Percentiles rank a stretch among this genome's conserved stretches.
These are phyloP conservation scores for Seminavis robusta DNA, from an alignment of 108 stramenopile species.

Conservation along the genomic window DNA sequence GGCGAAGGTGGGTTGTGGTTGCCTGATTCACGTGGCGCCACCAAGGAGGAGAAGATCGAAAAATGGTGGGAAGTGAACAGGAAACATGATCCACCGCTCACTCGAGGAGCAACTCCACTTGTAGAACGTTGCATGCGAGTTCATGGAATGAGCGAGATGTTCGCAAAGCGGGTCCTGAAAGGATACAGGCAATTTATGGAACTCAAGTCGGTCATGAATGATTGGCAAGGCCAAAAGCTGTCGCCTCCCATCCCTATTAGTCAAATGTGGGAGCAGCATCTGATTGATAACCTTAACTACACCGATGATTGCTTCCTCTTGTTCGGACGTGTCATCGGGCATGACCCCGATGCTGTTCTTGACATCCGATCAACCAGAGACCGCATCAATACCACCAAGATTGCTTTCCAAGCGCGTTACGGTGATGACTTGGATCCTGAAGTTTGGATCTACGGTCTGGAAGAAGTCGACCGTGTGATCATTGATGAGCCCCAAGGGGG, in stretches of 20 bases:
- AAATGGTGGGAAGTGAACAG: conserved; percentile 52
- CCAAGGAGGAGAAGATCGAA: conserved; percentile 51
- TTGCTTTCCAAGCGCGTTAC: conserved; percentile 56
- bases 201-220: conserved; percentile 64
- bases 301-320: conserved; percentile 49
- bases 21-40: conserved; percentile 31
- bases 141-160: conserved; percentile 38
- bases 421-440: conserved; percentile 56
- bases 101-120: conserved; percentile 54
- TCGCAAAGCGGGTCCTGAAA: conserved; percentile 47
- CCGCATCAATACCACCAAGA: conserved; percentile 54
- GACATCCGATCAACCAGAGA: conserved; percentile 26
- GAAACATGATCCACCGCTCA: conserved; percentile 31
- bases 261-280: conserved; percentile 69
- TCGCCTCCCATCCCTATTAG: conserved; percentile 53
- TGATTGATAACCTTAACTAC: conserved; percentile 61
- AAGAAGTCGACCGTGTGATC: conserved; percentile 14
- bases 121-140: conserved; percentile 63
- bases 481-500: conserved; percentile 10
- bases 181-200: conserved; percentile 73
- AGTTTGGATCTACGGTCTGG: conserved; percentile 55
- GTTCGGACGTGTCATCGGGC: conserved; percentile 55
- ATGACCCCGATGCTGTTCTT: conserved; percentile 46
- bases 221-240: conserved; percentile 56
- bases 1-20: conserved; percentile 35